Percentiles rank a stretch among this genome's conserved stretches.
Conservation (phyloP, 129 eudicot genomes). For the Rutidosis leptorrhynchoides region DNA sequence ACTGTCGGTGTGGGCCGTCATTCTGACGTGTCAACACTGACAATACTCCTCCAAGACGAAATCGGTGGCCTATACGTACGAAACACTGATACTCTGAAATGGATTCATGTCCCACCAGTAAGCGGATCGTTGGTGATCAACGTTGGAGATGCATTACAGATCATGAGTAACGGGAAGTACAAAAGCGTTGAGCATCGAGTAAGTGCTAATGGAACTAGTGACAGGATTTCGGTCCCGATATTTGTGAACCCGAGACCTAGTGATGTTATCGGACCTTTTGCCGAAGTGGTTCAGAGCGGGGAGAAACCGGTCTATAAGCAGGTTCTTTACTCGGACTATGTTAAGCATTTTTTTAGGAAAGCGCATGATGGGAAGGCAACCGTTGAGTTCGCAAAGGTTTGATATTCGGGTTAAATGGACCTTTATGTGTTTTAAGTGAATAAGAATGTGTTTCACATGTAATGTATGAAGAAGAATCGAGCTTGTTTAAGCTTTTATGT, state of each 20-base stretch:
- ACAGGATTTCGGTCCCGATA: slow-evolving; percentile 13
- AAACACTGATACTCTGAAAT: not conserved
- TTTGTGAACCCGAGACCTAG: slow-evolving; percentile 13
- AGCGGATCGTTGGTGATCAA: slow-evolving; percentile 12
- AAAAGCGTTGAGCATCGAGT: slow-evolving; percentile 16
- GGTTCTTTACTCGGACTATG: not conserved
- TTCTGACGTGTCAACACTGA: slow-evolving; percentile 3
- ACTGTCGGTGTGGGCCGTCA: slow-evolving; percentile 13
- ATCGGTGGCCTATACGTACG: slow-evolving; percentile 1
- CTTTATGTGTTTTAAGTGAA: not conserved
- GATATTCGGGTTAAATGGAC: not conserved
- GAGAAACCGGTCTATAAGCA: slow-evolving; percentile 6
- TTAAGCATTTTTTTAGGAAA: slow-evolving; percentile 5
- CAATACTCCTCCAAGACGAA: slow-evolving; percentile 4
- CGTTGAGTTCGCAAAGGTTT: slow-evolving; percentile 5
- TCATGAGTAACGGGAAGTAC: slow-evolving; percentile 15
- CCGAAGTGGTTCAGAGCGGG: not conserved
- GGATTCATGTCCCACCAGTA: slow-evolving; percentile 10
- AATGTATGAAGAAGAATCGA: not conserved
- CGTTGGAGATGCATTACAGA: slow-evolving; percentile 4
- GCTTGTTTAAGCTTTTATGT: slow-evolving; percentile 12
- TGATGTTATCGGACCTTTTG: slow-evolving; percentile 7
- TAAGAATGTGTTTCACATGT: not conserved
- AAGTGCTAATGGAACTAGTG: slow-evolving; percentile 6
- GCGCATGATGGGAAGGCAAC: slow-evolving; percentile 14